Evolutionary conservation across 371 early-diverging fungal species (phyloP).

Genomic region (Apophysomyces variabilis): DNA sequence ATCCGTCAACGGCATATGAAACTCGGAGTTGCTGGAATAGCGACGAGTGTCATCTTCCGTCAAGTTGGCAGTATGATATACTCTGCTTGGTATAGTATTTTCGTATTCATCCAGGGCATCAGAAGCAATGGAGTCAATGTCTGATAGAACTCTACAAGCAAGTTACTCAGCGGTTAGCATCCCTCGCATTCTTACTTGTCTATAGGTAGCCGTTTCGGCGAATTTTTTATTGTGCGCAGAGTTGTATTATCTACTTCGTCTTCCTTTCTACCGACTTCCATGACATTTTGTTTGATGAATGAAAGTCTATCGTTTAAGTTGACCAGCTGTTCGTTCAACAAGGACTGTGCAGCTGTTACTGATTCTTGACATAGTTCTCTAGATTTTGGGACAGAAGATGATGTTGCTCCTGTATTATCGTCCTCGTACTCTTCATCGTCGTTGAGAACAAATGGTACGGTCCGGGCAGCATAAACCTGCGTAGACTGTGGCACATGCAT

Average conservation of each 20-base stretch:
- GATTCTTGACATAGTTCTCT: constrained; percentile 8
- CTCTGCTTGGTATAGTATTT: constrained; percentile 13
- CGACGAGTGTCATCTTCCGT: constrained; percentile 19
- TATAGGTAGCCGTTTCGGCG: not conserved
- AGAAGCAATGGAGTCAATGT: constrained; percentile 44
- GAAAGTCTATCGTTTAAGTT: constrained; percentile 43
- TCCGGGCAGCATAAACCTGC: constrained; percentile 37
- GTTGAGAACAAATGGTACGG: constrained; percentile 26
- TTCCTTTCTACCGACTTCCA: constrained; percentile 24
- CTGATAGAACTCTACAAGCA: constrained; percentile 17
- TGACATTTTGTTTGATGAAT: constrained; percentile 43
- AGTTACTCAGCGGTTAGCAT: not conserved
- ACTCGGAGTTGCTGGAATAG: constrained; percentile 27
- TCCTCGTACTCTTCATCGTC: constrained; percentile 14
- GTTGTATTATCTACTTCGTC: constrained; percentile 27
- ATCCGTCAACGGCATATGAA: constrained; percentile 27
- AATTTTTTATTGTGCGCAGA: constrained; percentile 17
- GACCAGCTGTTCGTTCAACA: constrained; percentile 36
- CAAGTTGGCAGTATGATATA: constrained; percentile 9
- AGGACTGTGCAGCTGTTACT: constrained; percentile 28
- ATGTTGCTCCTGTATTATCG: not conserved
- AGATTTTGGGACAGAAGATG: not conserved
- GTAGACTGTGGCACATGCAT: constrained; percentile 32
- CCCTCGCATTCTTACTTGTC: constrained; percentile 20
- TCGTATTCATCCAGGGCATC: constrained; percentile 46